phyloP scores from a whole-genome alignment of 192 early-diverging fungal species.

The Podila epigama region DNA sequence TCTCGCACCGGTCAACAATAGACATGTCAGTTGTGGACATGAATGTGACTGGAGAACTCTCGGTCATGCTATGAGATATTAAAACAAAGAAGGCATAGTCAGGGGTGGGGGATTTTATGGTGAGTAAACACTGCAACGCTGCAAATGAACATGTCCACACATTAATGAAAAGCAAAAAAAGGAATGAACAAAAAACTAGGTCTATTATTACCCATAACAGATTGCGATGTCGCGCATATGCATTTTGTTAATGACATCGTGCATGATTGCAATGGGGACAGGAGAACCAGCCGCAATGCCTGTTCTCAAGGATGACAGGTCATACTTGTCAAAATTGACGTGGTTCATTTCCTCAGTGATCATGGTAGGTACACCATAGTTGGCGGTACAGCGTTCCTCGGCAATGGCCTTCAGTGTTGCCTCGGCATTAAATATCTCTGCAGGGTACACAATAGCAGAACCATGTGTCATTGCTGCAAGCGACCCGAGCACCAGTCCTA shows the following conservation, averaged over 20 bases:
- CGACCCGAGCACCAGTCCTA: conserved; percentile 52
- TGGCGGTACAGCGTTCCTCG: conserved; percentile 52
- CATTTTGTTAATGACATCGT: conserved; percentile 53
- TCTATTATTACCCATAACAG: conserved; percentile 13
- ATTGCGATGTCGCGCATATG: conserved; percentile 53
- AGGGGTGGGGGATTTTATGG: too few relatives aligned
- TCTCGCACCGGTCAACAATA: conserved; percentile 41
- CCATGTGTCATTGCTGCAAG: conserved; percentile 57
- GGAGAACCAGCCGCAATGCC: conserved; percentile 57
- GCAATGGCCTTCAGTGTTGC: conserved; percentile 46
- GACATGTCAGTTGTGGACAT: conserved; percentile 40
- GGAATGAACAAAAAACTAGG: too few relatives aligned
- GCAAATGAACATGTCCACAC: neutral
- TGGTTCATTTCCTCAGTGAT: conserved; percentile 52
- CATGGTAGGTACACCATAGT: conserved; percentile 45
- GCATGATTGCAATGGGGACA: conserved; percentile 58
- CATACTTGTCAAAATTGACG: conserved; percentile 48
- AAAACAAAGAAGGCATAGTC: neutral
- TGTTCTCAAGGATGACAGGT: conserved; percentile 50
- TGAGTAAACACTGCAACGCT: too few relatives aligned
- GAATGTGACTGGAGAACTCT: conserved; percentile 54
- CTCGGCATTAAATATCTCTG: conserved; percentile 51
- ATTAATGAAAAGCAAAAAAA: neutral
- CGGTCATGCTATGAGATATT: conserved; percentile 25
- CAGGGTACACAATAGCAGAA: conserved; percentile 49